These are phyloP conservation scores for Solanum appendiculatum DNA, from an alignment of 257 asterid genomes.

Conservation along the genomic window DNA sequence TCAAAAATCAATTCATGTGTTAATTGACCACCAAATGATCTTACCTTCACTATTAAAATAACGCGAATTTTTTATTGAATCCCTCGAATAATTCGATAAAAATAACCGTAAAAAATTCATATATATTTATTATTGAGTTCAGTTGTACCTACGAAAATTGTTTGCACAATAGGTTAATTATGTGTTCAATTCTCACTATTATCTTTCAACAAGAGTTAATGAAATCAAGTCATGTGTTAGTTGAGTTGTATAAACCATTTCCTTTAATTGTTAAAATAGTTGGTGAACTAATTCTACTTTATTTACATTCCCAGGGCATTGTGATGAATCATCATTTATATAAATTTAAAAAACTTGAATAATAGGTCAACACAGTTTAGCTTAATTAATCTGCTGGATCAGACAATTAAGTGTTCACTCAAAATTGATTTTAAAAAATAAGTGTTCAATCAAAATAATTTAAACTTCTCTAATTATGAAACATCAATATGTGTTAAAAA, in stretches of 20 bases:
- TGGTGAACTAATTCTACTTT: slow-evolving; percentile 23
- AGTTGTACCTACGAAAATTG: neutral
- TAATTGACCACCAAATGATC: neutral
- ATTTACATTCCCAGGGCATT: too few species aligned
- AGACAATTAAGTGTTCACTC: neutral
- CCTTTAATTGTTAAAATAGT: slow-evolving; percentile 13
- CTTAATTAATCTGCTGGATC: neutral
- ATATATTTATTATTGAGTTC: neutral
- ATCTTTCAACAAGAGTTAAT: neutral
- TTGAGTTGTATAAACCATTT: slow-evolving; percentile 12
- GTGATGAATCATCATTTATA: slow-evolving; percentile 8
- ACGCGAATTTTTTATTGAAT: neutral
- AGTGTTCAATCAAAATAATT: neutral
- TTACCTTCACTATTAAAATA: neutral
- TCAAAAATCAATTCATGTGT: neutral
- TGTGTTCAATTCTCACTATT: neutral
- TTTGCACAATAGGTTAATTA: neutral
- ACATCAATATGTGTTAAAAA: neutral
- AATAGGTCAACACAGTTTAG: neutral
- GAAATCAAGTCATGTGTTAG: slow-evolving; percentile 20
- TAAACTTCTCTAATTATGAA: neutral
- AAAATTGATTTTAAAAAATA: neutral
- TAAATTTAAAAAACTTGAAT: slow-evolving; percentile 2
- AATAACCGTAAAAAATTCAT: neutral
- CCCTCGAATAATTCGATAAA: neutral